phyloP scores from a whole-genome alignment of 2,329 filamentous ascomycete genomes.

The Cadophora gregata region DNA sequence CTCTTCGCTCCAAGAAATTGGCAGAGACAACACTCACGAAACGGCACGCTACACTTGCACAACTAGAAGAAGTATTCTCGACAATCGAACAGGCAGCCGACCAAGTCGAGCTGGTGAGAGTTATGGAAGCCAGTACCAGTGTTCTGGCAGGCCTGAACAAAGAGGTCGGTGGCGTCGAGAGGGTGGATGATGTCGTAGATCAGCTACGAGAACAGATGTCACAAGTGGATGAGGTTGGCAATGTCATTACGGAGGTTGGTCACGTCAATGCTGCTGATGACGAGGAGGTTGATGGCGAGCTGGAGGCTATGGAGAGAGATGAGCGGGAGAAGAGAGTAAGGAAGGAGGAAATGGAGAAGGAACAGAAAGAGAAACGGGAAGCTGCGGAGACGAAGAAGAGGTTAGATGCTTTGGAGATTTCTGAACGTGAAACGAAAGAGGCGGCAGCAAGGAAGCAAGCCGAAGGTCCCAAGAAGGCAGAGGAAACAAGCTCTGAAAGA shows the following conservation, averaged over 20 bases:
- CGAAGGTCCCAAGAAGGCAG: constrained; percentile 20
- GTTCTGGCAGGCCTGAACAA: constrained; percentile 77
- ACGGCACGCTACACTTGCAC: constrained; percentile 74
- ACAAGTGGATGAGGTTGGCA: constrained; percentile 81
- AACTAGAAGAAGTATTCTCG: constrained; percentile 83
- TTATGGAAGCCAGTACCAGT: constrained; percentile 79
- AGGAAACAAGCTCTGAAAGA: constrained; percentile 21
- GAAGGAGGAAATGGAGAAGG: constrained; percentile 40
- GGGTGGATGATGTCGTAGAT: constrained; percentile 78
- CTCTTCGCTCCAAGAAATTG: constrained; percentile 82
- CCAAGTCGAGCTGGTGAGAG: constrained; percentile 81
- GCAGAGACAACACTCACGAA: constrained; percentile 75
- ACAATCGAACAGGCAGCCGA: constrained; percentile 86
- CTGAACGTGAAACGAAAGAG: constrained; percentile 35
- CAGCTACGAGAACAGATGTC: constrained; percentile 79
- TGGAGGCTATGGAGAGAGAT: constrained; percentile 70
- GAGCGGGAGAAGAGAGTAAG: constrained; percentile 52
- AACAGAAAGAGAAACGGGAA: constrained; percentile 40
- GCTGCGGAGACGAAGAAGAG: constrained; percentile 41
- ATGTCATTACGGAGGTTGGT: constrained; percentile 71
- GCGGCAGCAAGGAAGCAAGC: constrained; percentile 27
- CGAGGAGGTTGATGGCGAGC: constrained; percentile 78
- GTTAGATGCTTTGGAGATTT: constrained; percentile 39
- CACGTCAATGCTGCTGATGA: constrained; percentile 69
- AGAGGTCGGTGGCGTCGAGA: constrained; percentile 77